A percentile compares a stretch with the other conserved stretches of the same genome.
Evolutionary conservation across 2,329 filamentous ascomycete genomes (phyloP).

Genomic region (Aspergillus flavus): DNA sequence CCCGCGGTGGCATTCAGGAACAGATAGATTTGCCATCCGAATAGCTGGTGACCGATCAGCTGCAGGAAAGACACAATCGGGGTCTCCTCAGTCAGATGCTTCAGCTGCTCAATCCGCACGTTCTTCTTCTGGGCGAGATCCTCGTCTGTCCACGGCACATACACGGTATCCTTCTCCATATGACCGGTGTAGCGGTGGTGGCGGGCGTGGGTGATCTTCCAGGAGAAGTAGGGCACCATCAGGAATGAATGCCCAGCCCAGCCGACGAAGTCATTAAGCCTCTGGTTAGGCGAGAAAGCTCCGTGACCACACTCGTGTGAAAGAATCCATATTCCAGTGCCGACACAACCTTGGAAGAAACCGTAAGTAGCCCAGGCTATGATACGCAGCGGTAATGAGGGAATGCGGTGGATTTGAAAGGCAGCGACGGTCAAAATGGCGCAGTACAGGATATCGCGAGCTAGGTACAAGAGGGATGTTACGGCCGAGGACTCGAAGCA

Average conservation of each 20-base stretch:
- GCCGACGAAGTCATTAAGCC: slow-evolving; percentile 64
- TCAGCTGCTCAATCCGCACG: slow-evolving; percentile 54
- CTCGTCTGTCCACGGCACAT: slow-evolving; percentile 56
- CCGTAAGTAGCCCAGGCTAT: slow-evolving; percentile 62
- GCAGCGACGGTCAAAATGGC: slow-evolving; percentile 53
- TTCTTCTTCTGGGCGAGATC: slow-evolving; percentile 41
- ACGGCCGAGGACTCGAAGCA: slow-evolving; percentile 61
- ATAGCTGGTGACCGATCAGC: slow-evolving; percentile 63
- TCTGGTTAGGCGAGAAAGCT: slow-evolving; percentile 62
- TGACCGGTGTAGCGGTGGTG: slow-evolving; percentile 71
- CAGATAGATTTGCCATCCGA: slow-evolving; percentile 67
- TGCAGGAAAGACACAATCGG: slow-evolving; percentile 59
- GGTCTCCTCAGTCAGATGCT: slow-evolving; percentile 60
- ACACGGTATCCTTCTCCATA: slow-evolving; percentile 69
- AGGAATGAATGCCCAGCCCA: slow-evolving; percentile 68
- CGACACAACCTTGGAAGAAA: slow-evolving; percentile 66
- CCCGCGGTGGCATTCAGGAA: slow-evolving; percentile 61
- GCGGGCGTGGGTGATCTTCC: slow-evolving; percentile 70
- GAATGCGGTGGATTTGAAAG: slow-evolving; percentile 57
- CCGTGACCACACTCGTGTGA: slow-evolving; percentile 73
- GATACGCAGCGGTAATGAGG: slow-evolving; percentile 47
- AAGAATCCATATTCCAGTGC: slow-evolving; percentile 71
- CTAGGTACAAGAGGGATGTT: slow-evolving; percentile 58
- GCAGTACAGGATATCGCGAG: slow-evolving; percentile 58
- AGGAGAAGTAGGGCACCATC: slow-evolving; percentile 71